These are phyloP conservation scores for Aspergillus arachidicola DNA, from an alignment of 2,329 filamentous ascomycete species.

Conservation along the genomic window DNA sequence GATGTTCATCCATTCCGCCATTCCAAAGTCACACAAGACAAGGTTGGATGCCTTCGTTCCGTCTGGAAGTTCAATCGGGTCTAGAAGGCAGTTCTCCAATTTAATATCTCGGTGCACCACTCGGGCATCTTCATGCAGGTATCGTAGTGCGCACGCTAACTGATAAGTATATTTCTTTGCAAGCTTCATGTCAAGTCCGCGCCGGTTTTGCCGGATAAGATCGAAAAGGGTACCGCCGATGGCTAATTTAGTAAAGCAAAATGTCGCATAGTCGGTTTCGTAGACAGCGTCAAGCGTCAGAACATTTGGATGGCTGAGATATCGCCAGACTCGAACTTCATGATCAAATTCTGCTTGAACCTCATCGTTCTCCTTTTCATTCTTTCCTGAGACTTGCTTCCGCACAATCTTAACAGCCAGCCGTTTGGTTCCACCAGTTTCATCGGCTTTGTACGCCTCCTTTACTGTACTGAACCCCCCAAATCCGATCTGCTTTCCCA, in stretches of 20 bases:
- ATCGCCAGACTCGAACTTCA: slow-evolving; percentile 69
- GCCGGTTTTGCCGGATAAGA: slow-evolving; percentile 58
- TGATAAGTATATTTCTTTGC: slow-evolving; percentile 65
- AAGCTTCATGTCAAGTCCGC: slow-evolving; percentile 53
- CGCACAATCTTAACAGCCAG: slow-evolving; percentile 69
- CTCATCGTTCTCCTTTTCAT: slow-evolving; percentile 64
- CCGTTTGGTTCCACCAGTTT: slow-evolving; percentile 54
- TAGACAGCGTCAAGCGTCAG: slow-evolving; percentile 65
- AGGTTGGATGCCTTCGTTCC: slow-evolving; percentile 57
- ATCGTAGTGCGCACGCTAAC: slow-evolving; percentile 65
- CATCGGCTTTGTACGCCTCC: slow-evolving; percentile 65
- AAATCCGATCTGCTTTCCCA: slow-evolving; percentile 66
- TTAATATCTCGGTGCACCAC: slow-evolving; percentile 71
- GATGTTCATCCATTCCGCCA: slow-evolving; percentile 66
- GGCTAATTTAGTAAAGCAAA: slow-evolving; percentile 67
- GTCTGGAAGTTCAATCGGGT: slow-evolving; percentile 53
- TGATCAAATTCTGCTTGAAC: slow-evolving; percentile 70
- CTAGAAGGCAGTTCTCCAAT: slow-evolving; percentile 68
- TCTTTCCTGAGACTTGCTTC: slow-evolving; percentile 58
- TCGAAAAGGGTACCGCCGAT: slow-evolving; percentile 68
- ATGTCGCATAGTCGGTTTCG: slow-evolving; percentile 69
- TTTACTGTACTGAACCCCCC: slow-evolving; percentile 70
- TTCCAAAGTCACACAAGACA: slow-evolving; percentile 69
- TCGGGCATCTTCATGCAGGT: slow-evolving; percentile 67
- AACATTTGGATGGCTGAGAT: slow-evolving; percentile 64